A percentile compares a stretch with the other conserved stretches of the same genome.
Evolutionary conservation across 2,329 filamentous ascomycete genomes (phyloP).

Genomic region (Cryphonectria japonica): DNA sequence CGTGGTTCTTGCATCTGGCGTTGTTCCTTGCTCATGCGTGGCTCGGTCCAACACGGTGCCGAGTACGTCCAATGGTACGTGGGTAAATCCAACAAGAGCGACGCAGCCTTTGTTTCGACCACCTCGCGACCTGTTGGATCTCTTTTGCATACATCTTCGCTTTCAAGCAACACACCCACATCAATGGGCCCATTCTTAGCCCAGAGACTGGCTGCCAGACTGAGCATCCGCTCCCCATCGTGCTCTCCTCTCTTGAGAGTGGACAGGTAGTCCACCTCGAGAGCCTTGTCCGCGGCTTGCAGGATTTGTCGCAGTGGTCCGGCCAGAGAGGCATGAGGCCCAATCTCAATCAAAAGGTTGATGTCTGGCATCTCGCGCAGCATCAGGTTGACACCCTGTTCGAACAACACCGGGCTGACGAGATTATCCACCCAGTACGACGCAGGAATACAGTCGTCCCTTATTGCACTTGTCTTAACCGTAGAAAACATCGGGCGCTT

Average conservation of each 20-base stretch:
- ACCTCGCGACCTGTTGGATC: neutral
- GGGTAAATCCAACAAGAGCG: slow-evolving; percentile 36
- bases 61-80: slow-evolving; percentile 27
- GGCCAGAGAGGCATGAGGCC: slow-evolving; percentile 46
- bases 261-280: slow-evolving; percentile 11
- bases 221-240: slow-evolving; percentile 5
- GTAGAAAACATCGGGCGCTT: neutral
- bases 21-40: slow-evolving; percentile 37
- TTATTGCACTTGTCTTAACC: neutral
- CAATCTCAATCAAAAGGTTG: slow-evolving; percentile 39
- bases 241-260: slow-evolving; percentile 19
- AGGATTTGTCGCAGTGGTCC: slow-evolving; percentile 43
- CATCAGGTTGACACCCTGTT: slow-evolving; percentile 25
- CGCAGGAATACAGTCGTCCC: slow-evolving; percentile 9
- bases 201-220: slow-evolving; percentile 12
- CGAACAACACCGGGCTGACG: slow-evolving; percentile 34
- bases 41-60: slow-evolving; percentile 35
- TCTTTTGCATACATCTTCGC: too few species aligned
- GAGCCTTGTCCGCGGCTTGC: neutral
- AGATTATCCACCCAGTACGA: slow-evolving; percentile 35
- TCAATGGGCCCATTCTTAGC: neutral
- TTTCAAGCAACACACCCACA: neutral
- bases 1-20: slow-evolving; percentile 33
- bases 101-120: neutral
- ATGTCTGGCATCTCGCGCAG: slow-evolving; percentile 7